These are phyloP conservation scores for Sporothrix luriei DNA, from an alignment of 2,329 filamentous ascomycete genomes.

Conservation along the genomic window DNA sequence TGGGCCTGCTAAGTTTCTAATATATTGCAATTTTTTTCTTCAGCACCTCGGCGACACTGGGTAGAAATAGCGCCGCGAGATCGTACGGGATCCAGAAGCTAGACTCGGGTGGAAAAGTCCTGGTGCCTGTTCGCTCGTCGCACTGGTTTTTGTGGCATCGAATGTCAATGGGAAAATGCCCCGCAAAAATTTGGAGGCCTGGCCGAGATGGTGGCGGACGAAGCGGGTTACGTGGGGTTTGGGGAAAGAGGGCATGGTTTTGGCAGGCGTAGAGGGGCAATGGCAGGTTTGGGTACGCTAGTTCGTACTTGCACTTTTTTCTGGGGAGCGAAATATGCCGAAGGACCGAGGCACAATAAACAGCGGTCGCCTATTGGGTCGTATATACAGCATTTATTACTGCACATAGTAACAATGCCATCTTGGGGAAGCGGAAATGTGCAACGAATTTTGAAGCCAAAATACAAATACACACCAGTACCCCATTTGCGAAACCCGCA, in stretches of 20 bases:
- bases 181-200: constrained; percentile 30
- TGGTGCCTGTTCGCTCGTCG: neutral
- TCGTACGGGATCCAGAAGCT: neutral
- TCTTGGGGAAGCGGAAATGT: neutral
- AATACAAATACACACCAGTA: constrained; percentile 1
- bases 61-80: neutral
- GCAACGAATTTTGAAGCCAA: constrained; percentile 12
- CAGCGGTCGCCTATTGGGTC: neutral
- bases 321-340: constrained; percentile 29
- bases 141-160: neutral
- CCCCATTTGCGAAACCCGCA: neutral
- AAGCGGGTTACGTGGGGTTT: constrained; percentile 27
- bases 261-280: constrained; percentile 22
- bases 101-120: neutral
- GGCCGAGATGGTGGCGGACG: constrained; percentile 1
- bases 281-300: constrained; percentile 1
- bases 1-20: neutral
- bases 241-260: neutral
- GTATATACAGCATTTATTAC: neutral
- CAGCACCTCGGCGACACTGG: neutral
- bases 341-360: constrained; percentile 35
- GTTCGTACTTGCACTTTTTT: neutral
- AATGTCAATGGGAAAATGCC: constrained; percentile 14
- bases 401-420: neutral
- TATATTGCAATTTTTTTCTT: neutral